A percentile compares a stretch with the other conserved stretches of the same genome.
Evolutionary conservation across 2,329 filamentous ascomycete genomes (phyloP).

Genomic region (Claviceps sp.): DNA sequence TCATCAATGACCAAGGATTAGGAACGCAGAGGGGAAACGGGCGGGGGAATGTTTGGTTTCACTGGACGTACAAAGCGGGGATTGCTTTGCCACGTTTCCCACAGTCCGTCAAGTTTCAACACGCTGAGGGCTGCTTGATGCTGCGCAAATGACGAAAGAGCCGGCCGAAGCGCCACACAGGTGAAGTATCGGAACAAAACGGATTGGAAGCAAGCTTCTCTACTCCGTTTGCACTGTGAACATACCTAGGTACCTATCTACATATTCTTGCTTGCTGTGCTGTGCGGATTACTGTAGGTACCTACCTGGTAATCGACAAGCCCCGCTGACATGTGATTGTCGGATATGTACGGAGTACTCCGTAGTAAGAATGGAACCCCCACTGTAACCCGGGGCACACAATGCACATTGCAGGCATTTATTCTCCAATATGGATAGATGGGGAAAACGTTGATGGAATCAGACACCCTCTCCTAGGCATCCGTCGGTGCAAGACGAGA

Average conservation of each 20-base stretch:
- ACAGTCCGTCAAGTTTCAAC: too few species aligned
- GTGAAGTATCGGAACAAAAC: constrained; percentile 3
- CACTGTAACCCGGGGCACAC: too few species aligned
- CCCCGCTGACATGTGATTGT: constrained; percentile 4
- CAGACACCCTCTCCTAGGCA: too few species aligned
- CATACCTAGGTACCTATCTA: background rate
- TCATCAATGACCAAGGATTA: too few species aligned
- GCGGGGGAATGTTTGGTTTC: background rate
- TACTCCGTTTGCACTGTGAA: too few species aligned
- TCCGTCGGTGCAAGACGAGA: background rate
- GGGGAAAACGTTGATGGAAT: too few species aligned
- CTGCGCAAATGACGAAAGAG: background rate
- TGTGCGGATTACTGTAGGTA: background rate
- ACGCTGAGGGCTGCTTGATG: background rate
- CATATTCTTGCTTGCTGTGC: background rate
- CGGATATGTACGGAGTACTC: background rate
- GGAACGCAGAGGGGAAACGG: background rate
- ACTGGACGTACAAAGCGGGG: background rate
- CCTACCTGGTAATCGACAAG: background rate
- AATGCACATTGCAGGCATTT: too few species aligned
- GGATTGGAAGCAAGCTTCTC: background rate
- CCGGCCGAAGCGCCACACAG: background rate
- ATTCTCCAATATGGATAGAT: too few species aligned
- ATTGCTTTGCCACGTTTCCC: background rate
- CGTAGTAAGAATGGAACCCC: too few species aligned